Base-by-base conservation (phyloP, 345 rosid genomes). In the Gossypium ekmanianum region DNA sequence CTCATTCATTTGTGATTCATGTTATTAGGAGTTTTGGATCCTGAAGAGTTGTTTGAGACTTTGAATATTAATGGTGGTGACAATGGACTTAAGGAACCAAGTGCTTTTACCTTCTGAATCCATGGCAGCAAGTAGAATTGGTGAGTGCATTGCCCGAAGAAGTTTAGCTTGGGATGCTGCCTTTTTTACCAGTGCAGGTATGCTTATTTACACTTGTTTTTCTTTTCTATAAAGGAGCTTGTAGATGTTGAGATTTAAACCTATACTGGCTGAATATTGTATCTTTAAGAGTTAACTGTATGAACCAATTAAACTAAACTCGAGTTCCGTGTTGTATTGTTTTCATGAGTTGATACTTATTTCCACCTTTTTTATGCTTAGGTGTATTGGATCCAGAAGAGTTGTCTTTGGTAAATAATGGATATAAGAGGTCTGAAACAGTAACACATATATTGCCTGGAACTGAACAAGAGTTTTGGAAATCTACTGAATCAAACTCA, bases 81-180 rank as follows among this genome's bases (percentile, higher is more conserved):
- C 18, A 61, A 68, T 70, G 79, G 71, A 57, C 34, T 54, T 11
- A 26, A 27, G 45, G 77, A 69, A 43, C 47, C 13, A 8, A 74
- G 44, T 34, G 66, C n/a, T 26, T 68, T 71, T 73, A 11, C 47
- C 71, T 14, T 71, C 77, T 68, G 77, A 41, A 41, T 68, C 79
- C 24, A 14, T n/a, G 39, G 78, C 64, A 48, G 68, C 72, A 17
- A 65, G 59, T 52, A 79, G 75, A 10, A 75, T 45, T 61, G 72
- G 62, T 13, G 79, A 77, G 65, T 74, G 76, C 57, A 68, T 57
- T 51, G 7, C 55, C 43, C 82, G 88, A 6, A 73, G 80, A 80
- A 88, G 89, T 61, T 82, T 88, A 68, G 82, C 91, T 57, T 88
- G 89, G 89, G 91, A 88, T 71, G 80, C 39, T 18, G 85, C 87